phyloP scores from a whole-genome alignment of 768 basidiomycete genomes.

The Dioszegia aurantiaca region DNA sequence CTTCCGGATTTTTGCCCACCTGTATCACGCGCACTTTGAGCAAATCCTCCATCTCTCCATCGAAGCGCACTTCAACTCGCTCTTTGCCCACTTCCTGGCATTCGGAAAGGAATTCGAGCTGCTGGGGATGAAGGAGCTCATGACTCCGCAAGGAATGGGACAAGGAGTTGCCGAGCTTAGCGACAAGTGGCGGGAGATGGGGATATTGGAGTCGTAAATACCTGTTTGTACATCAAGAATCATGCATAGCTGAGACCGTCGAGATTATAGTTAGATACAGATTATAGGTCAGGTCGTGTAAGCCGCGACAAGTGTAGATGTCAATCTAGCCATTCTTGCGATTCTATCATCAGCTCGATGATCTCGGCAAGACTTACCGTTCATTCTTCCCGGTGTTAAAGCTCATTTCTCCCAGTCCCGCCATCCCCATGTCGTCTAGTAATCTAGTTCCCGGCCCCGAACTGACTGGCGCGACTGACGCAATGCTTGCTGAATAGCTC shows the following conservation, averaged over 20 bases:
- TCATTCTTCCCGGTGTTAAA: conserved; percentile 37
- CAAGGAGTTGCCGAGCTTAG: conserved; percentile 72
- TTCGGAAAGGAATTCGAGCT: conserved; percentile 93
- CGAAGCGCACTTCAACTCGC: conserved; percentile 87
- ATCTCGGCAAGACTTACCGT: conserved; percentile 26
- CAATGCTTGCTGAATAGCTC: conserved; percentile 24
- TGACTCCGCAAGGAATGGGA: conserved; percentile 51
- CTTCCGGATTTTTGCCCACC: conserved; percentile 92
- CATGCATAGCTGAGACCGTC: neutral
- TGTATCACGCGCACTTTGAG: conserved; percentile 90
- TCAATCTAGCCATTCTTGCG: neutral
- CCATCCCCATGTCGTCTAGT: conserved; percentile 46
- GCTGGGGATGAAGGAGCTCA: conserved; percentile 82
- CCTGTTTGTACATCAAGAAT: neutral
- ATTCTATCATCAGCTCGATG: neutral
- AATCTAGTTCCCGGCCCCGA: conserved; percentile 17
- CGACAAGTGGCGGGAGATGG: conserved; percentile 88
- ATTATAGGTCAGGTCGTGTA: neutral
- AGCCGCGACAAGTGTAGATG: neutral
- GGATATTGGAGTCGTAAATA: conserved; percentile 64
- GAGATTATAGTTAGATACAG: neutral
- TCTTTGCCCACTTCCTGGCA: conserved; percentile 96
- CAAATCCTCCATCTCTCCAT: conserved; percentile 82
- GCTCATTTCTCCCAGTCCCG: conserved; percentile 34
- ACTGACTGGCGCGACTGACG: conserved; percentile 11